These are phyloP conservation scores for Eimeria sp. DNA, from an alignment of 169 alveolate species.

Conservation along the genomic window DNA sequence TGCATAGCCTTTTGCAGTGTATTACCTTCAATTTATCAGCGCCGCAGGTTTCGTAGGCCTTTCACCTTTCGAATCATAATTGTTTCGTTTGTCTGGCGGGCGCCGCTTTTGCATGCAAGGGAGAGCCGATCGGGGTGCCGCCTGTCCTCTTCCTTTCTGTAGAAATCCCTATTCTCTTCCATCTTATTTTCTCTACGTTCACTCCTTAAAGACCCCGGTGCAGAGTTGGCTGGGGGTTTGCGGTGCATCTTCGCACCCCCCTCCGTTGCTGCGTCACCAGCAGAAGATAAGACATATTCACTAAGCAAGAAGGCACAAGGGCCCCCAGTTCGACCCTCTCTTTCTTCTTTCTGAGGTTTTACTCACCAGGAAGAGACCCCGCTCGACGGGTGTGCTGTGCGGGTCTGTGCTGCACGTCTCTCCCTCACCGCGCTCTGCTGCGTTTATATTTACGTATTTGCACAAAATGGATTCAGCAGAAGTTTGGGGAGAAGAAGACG, in stretches of 20 bases:
- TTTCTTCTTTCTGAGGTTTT: neutral
- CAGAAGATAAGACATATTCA: neutral
- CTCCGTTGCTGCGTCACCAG: neutral
- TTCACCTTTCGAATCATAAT: neutral
- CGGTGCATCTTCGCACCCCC: neutral
- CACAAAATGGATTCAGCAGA: constrained; percentile 71
- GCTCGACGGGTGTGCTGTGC: constrained; percentile 19
- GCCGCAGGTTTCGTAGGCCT: neutral
- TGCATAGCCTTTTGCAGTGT: neutral
- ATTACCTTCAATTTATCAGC: neutral
- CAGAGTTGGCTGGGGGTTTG: neutral
- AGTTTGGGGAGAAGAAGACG: constrained; percentile 83
- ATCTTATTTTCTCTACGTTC: neutral
- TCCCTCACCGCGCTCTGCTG: constrained; percentile 5
- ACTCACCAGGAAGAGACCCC: neutral
- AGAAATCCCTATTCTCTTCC: neutral
- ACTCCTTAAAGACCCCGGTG: neutral
- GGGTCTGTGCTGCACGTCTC: constrained; percentile 29
- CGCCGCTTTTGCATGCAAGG: constrained; percentile 31
- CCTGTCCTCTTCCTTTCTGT: constrained; percentile 8
- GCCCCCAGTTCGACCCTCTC: neutral
- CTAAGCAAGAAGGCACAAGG: neutral
- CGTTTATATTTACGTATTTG: neutral
- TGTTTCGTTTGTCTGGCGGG: constrained; percentile 30
- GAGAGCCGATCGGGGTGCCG: neutral